phyloP scores from a whole-genome alignment of 176 grass and related monocot species.

The Eleusine indica region DNA sequence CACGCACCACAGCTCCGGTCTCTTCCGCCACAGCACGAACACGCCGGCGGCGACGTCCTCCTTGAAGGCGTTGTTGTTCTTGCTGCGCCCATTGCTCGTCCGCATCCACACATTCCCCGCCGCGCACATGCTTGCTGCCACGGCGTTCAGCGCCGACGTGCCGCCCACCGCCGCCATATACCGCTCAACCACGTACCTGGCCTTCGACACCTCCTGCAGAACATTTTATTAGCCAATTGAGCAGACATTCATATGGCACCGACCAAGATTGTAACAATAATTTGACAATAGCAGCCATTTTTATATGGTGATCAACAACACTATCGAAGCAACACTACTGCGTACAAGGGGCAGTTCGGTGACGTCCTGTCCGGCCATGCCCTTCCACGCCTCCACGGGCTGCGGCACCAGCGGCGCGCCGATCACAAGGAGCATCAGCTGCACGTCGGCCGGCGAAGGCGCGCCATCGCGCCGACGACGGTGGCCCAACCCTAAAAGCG shows the following conservation, averaged over 20 bases:
- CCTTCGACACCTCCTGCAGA: conserved; percentile 56
- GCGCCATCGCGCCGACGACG: background rate
- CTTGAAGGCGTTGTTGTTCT: conserved; percentile 5
- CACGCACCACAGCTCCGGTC: conserved; percentile 63
- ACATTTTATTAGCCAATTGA: no score
- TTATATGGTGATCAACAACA: background rate
- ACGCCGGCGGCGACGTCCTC: conserved; percentile 42
- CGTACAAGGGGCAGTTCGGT: conserved; percentile 54
- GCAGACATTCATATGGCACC: no score
- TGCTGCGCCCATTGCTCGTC: conserved; percentile 34
- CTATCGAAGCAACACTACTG: no score
- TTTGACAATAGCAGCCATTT: no score
- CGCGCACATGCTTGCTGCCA: conserved; percentile 66
- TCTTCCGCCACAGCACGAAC: conserved; percentile 82
- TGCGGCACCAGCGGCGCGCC: conserved; percentile 75
- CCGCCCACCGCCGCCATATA: conserved; percentile 71
- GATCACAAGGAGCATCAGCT: conserved; percentile 69
- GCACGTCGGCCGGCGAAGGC: conserved; percentile 48
- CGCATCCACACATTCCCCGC: conserved; percentile 72
- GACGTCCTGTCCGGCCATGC: conserved; percentile 25
- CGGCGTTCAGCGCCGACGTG: conserved; percentile 42
- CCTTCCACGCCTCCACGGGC: conserved; percentile 32
- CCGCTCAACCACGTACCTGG: conserved; percentile 77
- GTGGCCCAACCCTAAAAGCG: conserved; percentile 19
- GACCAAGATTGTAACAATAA: no score